Conservation (phyloP, 2,329 filamentous ascomycete species). For the Colletotrichum sp. region DNA sequence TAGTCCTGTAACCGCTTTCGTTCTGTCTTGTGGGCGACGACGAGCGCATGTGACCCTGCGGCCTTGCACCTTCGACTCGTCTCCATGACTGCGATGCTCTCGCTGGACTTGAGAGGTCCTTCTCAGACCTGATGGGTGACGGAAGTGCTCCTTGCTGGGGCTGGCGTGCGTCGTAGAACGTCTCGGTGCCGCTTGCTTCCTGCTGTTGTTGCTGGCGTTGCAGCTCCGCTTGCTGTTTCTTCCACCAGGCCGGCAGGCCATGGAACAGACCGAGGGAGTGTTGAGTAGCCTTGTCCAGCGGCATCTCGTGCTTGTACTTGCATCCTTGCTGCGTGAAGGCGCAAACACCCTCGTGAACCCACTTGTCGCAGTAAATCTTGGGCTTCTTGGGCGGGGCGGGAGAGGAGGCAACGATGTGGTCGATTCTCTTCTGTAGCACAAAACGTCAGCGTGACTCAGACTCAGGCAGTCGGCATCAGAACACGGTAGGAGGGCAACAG, state of each 20-base stretch:
- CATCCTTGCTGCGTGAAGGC: conserved; percentile 87
- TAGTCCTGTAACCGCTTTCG: not conserved
- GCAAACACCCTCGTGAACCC: conserved; percentile 86
- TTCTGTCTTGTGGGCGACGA: not conserved
- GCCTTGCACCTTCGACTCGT: not conserved
- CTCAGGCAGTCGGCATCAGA: not conserved
- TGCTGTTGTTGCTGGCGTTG: conserved; percentile 24
- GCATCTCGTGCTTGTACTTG: conserved; percentile 92
- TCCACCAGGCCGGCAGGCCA: conserved; percentile 67
- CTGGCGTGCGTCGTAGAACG: not conserved
- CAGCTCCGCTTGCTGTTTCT: conserved; percentile 55
- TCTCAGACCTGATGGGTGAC: not conserved
- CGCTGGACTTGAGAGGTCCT: not conserved
- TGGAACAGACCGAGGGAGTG: conserved; percentile 73
- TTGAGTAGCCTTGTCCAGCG: conserved; percentile 69
- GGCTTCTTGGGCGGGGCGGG: conserved; percentile 47
- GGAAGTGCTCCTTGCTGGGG: not conserved
- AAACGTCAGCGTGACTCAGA: not conserved
- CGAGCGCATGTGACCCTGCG: not conserved
- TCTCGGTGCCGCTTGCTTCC: not conserved
- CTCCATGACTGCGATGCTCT: conserved; percentile 13
- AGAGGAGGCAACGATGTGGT: conserved; percentile 23
- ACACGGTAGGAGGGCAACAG: too few relatives aligned
- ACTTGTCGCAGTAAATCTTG: conserved; percentile 88
- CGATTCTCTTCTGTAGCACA: conserved; percentile 36